Evolutionary conservation across 2,329 filamentous ascomycete species (phyloP), one percentile per base, ranked within the genome.

Genomic region (Fusarium floridanum): DNA sequence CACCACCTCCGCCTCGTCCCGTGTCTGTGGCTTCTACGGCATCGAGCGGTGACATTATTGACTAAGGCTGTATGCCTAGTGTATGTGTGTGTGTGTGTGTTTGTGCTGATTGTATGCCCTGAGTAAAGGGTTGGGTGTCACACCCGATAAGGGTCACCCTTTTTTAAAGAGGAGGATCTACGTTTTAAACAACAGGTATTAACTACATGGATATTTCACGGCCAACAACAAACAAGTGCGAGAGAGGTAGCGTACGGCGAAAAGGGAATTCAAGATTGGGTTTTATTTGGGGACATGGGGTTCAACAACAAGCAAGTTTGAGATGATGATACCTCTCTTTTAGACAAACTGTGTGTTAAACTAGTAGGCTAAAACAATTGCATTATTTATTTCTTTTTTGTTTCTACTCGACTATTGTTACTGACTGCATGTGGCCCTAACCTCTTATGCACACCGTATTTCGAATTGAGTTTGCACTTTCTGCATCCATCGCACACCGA

Each of bases 1-100:
- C 73, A 16, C 73, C 70, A 5, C 73, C 73, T 6, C 67, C 73
- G 9, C 73, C 70, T 16, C 73, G 73, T 5, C 70, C 73, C 57
- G 48, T 55, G 11, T 76, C 73, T 5, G 67, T 61, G 34, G 67
- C 63, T n/a, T 75, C 73, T 14, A 64, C 73, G 16, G 36, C 57
- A 16, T 73, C 67, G 34, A 74, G 65, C 55, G 12, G 34, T 5
- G 68, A 56, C 27, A 72, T 74, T 59, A 61, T 34, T 2, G 72
- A 75, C 45, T 74, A 37, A 55, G 12, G 20, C 17, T 24, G 45
- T 27, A 27, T 50, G 29, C 29, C 29, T 32, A 32, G 10, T 32
- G 32, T 32, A 10, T 32, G 29, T 32, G 32, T 32, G 32, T 32
- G 32, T 32, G 32, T 11, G 27, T 27, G 27, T 27, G 27, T 32